Evolutionary conservation across 176 grass and related monocot species (phyloP).

Genomic region (Poa annua): DNA sequence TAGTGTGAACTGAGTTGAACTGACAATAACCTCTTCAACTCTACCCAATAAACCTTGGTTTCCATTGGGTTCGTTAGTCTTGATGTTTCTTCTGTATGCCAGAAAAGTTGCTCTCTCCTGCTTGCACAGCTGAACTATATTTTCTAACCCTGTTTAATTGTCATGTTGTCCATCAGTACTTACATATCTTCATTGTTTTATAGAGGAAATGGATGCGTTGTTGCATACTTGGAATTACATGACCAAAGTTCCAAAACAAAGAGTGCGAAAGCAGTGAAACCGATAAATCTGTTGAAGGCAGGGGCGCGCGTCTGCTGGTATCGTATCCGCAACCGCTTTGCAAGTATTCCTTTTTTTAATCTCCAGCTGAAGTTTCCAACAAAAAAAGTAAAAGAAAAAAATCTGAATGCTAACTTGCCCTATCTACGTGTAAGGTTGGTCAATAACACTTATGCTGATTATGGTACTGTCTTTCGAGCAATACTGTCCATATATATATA

Average conservation of each 20-base stretch:
- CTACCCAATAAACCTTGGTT: neutral
- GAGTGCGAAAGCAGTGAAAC: too few relatives aligned
- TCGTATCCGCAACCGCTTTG: too few relatives aligned
- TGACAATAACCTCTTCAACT: neutral
- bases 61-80: neutral
- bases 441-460: neutral
- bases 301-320: too few relatives aligned
- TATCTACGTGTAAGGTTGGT: neutral
- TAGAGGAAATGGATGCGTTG: too few relatives aligned
- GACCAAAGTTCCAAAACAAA: too few relatives aligned
- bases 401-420: neutral
- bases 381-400: neutral
- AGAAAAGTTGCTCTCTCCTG: too few relatives aligned
- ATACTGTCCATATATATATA: neutral
- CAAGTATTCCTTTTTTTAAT: neutral
- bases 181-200: neutral
- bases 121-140: too few relatives aligned
- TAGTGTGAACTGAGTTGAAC: neutral
- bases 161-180: neutral
- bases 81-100: neutral
- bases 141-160: too few relatives aligned
- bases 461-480: neutral
- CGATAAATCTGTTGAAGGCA: too few relatives aligned
- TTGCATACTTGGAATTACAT: too few relatives aligned
- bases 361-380: neutral